Base-by-base conservation (phyloP, 257 asterid genomes). In the Dorcoceras hygrometricum region DNA sequence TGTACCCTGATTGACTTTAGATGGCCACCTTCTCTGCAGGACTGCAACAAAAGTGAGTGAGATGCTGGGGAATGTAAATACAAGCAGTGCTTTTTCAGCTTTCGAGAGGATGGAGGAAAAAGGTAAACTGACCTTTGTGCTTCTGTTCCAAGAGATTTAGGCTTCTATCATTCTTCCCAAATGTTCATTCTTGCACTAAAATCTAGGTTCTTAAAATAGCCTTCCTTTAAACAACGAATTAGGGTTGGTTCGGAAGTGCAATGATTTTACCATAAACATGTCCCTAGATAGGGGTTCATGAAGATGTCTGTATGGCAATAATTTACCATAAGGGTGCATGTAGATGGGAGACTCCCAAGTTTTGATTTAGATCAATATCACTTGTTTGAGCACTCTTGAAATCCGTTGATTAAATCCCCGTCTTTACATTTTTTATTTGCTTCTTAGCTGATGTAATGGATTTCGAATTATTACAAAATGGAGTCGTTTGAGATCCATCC, bases 31-130 rank as follows among this genome's bases (percentile, higher is more conserved):
- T 66, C 71, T 69, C 79, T 75, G 48, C 65, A 94, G 99, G 89
- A 94, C 99, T 74, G 86, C 99, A 36, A 80, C 90, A 65, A 94
- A 90, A 86, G 97, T 94, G 63, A 87, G 84, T 60, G 99, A 94
- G 82, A 88, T 90, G 97, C 70, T 94, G 86, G 99, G 97, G 25
- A 94, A 90, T 69, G 96, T 94, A 63, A 88, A 94, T 68, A 94
- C 99, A 39, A 90, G 97, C 82, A 94, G 96, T 48, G 96, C 99
- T 66, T 87, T 94, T 68, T 90, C 99, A 23, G 99, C 96, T 48
- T 94, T 94, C 39, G 99, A 90, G 79, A 90, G 88, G 85, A 94
- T 94, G 99, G 99, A 94, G 80, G 99, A 90, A 76, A 94, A 90
- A 83, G 99, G 99, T 88, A 46, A 72, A 51, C 25, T 16, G 59